A percentile compares a stretch with the other conserved stretches of the same genome.
Evolutionary conservation across 1,284 basidiomycete species (phyloP).

Genomic region (Marasmius tenuissimus): DNA sequence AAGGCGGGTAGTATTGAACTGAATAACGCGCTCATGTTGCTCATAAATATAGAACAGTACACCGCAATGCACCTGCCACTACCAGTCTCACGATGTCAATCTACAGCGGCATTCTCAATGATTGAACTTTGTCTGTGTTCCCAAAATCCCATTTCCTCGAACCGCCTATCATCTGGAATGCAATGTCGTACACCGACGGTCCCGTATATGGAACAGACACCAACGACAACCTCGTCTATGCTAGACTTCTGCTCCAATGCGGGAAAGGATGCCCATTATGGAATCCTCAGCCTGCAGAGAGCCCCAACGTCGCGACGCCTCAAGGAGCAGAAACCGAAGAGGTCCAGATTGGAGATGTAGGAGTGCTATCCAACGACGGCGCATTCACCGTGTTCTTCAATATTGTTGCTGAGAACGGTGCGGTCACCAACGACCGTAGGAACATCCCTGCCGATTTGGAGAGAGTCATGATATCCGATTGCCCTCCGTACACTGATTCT

Average conservation of each 20-base stretch:
- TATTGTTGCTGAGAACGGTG: neutral
- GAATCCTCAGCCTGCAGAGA: neutral
- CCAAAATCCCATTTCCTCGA: too few relatives aligned
- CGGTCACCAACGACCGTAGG: neutral
- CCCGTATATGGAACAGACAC: neutral
- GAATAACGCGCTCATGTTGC: too few relatives aligned
- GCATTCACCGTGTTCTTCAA: neutral
- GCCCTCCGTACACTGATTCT: neutral
- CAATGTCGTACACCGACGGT: neutral
- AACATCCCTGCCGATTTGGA: neutral
- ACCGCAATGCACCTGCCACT: too few relatives aligned
- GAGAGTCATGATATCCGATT: neutral
- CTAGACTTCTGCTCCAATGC: neutral
- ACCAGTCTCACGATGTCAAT: too few relatives aligned
- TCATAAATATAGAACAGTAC: too few relatives aligned
- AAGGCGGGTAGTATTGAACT: too few relatives aligned
- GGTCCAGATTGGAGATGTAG: neutral
- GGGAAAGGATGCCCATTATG: neutral
- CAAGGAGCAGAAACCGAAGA: neutral
- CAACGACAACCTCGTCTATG: neutral
- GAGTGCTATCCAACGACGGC: neutral
- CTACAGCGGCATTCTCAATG: too few relatives aligned
- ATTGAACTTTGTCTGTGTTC: too few relatives aligned
- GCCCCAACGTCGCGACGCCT: neutral
- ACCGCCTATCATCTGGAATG: neutral